These are phyloP conservation scores for Fraxinus anomala DNA, from an alignment of 257 asterid species.

Conservation along the genomic window DNA sequence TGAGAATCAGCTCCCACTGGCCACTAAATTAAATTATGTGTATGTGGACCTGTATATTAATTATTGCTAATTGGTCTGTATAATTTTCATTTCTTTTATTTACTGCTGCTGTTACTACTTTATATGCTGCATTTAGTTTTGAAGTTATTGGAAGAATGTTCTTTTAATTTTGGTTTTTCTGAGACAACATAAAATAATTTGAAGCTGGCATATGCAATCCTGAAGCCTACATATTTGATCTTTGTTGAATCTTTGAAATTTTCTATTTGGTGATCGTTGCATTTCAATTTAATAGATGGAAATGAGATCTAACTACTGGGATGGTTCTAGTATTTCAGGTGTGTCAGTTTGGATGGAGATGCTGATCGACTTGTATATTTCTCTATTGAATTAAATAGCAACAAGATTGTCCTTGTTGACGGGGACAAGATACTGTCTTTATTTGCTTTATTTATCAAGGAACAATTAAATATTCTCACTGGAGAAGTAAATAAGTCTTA, in stretches of 20 bases:
- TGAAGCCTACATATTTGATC: background rate
- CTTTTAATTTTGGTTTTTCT: background rate
- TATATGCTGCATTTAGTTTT: background rate
- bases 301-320: conserved; percentile 33
- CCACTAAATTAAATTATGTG: background rate
- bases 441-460: conserved; percentile 79
- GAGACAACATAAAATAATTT: conserved; percentile 18
- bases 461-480: conserved; percentile 60
- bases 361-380: conserved; percentile 96
- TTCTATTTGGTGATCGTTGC: conserved; percentile 6
- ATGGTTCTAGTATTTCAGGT: conserved; percentile 73
- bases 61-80: background rate
- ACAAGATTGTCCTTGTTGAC: conserved; percentile 78
- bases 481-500: conserved; percentile 40
- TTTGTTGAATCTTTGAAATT: conserved; percentile 18
- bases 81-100: background rate
- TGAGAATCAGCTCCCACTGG: background rate
- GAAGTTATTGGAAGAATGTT: conserved; percentile 1
- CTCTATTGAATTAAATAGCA: conserved; percentile 50
- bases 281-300: conserved; percentile 5
- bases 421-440: conserved; percentile 96
- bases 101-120: background rate
- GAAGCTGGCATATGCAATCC: conserved; percentile 2
- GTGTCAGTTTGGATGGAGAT: conserved; percentile 97
- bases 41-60: background rate